Evolutionary conservation across 345 rosid species (phyloP), one percentile per base, ranked within the genome.

Genomic region (Eucalyptus cladocalyx): DNA sequence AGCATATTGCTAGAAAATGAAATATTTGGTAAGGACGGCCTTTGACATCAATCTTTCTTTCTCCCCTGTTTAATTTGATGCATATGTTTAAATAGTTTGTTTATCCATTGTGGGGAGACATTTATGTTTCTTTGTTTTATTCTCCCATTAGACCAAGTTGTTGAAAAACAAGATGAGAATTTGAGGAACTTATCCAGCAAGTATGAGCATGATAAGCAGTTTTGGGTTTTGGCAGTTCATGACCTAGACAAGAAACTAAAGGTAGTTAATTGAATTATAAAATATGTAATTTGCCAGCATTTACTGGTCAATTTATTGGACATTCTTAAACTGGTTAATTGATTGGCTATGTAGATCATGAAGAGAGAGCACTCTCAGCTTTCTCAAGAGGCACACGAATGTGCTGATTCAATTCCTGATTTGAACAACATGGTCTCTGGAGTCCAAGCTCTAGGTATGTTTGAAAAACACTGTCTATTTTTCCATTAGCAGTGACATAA

Each of bases 381-480:
- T 89, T 94, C 97, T 42, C 92, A 60, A 21, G 96, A 96, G 89
- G 99, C 99, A 89, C 98, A 95, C 89, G 94, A 94, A 86, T 97
- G 99, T 88, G 95, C 91, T 30, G 96, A 93, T 89, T 95, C 99
- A 30, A 94, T 97, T 91, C 98, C 98, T 3, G 95, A 95, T 42
- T 87, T 97, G 92, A 94, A 91, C 89, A 96, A 94, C 90, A 97
- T 97, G 99, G 97, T 96, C 88, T 91, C 83, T 90, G 99, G 95
- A 72, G 98, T 97, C 92, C 98, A 97, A 91, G 96, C 96, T 91
- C 92, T 97, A 81, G 98, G 99, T 97, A 95, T 88, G 94, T 88
- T 85, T 40, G 87, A 49, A 49, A 89, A 89, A 60, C 28, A 13
- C 9, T 16, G 9, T 24, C 81, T 28, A 30, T 43, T 47, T 56